Conservation (phyloP, 352 stramenopile genomes). For the Globisporangium megalacanthum region DNA sequence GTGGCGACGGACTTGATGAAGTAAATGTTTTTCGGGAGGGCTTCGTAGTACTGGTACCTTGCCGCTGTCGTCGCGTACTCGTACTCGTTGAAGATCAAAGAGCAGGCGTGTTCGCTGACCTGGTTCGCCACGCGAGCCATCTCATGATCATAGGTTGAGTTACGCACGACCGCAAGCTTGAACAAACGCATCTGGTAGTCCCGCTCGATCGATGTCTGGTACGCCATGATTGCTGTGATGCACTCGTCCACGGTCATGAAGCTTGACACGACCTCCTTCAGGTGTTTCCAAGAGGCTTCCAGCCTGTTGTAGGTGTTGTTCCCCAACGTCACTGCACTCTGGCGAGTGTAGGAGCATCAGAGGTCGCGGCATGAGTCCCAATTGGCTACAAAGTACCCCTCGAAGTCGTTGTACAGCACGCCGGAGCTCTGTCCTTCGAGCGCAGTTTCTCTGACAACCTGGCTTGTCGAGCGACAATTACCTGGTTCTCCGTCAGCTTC, state of each 20-base stretch:
- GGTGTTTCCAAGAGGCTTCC: conserved; percentile 20
- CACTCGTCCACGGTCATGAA: conserved; percentile 2
- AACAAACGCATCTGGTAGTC: background rate
- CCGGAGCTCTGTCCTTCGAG: too few relatives aligned
- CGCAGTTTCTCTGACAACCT: too few relatives aligned
- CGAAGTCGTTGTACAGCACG: too few relatives aligned
- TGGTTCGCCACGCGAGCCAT: too few relatives aligned
- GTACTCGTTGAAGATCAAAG: too few relatives aligned
- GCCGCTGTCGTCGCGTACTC: too few relatives aligned
- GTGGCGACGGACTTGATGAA: too few relatives aligned
- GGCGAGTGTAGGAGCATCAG: conserved; percentile 14
- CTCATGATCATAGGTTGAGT: too few relatives aligned
- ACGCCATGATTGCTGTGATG: background rate
- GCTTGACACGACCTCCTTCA: conserved; percentile 15
- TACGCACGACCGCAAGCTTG: too few relatives aligned
- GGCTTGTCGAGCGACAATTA: background rate
- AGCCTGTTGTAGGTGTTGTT: conserved; percentile 27
- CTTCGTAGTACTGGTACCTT: too few relatives aligned
- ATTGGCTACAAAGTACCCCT: conserved; percentile 6
- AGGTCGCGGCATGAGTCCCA: conserved; percentile 13
- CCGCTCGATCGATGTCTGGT: background rate
- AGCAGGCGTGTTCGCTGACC: too few relatives aligned
- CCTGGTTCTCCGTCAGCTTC: background rate
- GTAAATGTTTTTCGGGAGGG: too few relatives aligned
- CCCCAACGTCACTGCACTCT: conserved; percentile 13